Base-by-base conservation (phyloP, 495 filamentous ascomycete species). In the Penicillium angulare region DNA sequence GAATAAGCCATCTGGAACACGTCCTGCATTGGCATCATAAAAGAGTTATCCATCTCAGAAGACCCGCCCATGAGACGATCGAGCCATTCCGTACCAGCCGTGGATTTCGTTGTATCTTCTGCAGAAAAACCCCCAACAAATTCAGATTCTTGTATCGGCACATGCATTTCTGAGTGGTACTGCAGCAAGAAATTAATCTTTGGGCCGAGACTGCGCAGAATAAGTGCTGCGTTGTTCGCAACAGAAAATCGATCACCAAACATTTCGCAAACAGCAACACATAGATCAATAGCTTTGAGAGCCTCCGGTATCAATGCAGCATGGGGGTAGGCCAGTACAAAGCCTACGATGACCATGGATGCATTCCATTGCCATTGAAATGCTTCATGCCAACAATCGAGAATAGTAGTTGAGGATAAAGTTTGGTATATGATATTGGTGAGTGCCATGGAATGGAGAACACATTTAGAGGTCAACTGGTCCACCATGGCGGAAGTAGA, bases 351-450 rank as follows among this genome's bases (percentile, higher is more conserved):
- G 3, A 77, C 67, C 49, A 81, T 68, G 16, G 72, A 57, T 3
- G 75, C 71, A 42, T 79, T 79, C 78, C 78, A 81, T 52, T 79
- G 74, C 57, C 66, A 79, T 20, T 77, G 73, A 35, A 76, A 82
- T 2, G 64, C 68, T 50, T 79, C 74, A 47, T 76, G 66, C 73
- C 76, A 80, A 4, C 78, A 76, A 8, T 56, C 55, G 0, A 83
- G 63, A 36, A 80, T 54, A 12, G 63, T 54, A 5, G 76, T 79
- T 17, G 65, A 58, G 0, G 62, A 56, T 7, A 82, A 54, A 2
- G 76, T 56, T 49, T 84, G 79, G 45, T 77, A 69, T 23, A 74
- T 68, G 5, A 82, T 78, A 12, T 65, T 59, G 2, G 76, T 82
- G n/a, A 74, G 51, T 5, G 71, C 64, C 18, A 79, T 73, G 5